These are phyloP conservation scores for Agaricus subrufescens DNA, from an alignment of 768 basidiomycete genomes.

Conservation along the genomic window DNA sequence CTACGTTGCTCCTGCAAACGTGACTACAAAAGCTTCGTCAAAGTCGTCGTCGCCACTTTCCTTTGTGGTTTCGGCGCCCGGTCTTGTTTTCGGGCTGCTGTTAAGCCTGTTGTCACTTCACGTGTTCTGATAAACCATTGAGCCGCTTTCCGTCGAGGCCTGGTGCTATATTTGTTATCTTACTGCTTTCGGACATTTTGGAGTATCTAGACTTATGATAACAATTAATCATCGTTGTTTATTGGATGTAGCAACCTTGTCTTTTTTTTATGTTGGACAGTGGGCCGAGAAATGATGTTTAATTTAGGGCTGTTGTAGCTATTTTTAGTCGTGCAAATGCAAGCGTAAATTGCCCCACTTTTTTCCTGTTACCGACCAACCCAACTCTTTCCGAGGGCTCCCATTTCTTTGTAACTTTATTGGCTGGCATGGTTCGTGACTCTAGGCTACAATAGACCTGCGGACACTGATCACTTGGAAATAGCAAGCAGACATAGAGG, in stretches of 20 bases:
- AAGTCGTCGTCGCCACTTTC: conserved; percentile 9
- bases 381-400: neutral
- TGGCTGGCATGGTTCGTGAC: conserved; percentile 3
- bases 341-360: too few species aligned
- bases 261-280: neutral
- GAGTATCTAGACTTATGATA: neutral
- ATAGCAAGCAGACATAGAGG: conserved; percentile 51
- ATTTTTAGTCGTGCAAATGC: too few species aligned
- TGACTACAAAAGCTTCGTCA: conserved; percentile 13
- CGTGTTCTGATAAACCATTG: neutral
- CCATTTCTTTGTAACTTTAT: neutral
- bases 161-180: neutral
- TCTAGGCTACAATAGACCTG: neutral
- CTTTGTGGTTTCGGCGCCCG: neutral
- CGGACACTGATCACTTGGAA: neutral
- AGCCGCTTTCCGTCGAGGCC: neutral
- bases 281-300: too few species aligned
- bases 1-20: conserved; percentile 18
- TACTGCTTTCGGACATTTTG: neutral
- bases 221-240: neutral
- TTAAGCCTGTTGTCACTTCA: neutral
- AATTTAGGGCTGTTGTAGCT: too few species aligned
- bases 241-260: neutral
- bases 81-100: neutral
- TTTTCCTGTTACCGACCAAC: neutral